Evolutionary conservation across 331 rosid species (phyloP).

Genomic region (Telfairia occidentalis): DNA sequence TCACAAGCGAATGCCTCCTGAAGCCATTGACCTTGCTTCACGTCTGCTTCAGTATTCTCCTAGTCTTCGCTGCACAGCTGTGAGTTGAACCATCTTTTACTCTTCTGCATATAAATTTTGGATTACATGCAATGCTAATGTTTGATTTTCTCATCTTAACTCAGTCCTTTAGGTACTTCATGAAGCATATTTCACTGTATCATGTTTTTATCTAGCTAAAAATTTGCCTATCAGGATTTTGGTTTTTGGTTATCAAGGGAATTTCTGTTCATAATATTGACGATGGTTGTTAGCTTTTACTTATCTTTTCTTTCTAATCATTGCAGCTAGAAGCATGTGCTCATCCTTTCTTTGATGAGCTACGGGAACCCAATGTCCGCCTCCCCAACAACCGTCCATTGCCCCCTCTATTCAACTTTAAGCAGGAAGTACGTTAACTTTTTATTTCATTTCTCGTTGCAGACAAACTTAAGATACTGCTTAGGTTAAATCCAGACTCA

Average conservation of each 20-base stretch:
- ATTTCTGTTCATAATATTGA: background rate
- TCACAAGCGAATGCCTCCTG: slow-evolving; percentile 94
- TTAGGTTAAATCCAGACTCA: background rate
- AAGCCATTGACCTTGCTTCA: slow-evolving; percentile 96
- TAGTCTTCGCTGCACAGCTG: slow-evolving; percentile 92
- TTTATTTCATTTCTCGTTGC: background rate
- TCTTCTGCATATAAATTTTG: background rate
- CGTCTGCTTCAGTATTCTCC: slow-evolving; percentile 98
- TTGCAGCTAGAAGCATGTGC: slow-evolving; percentile 88
- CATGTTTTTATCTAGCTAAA: background rate
- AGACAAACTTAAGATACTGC: background rate
- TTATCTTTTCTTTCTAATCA: background rate
- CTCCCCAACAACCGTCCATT: slow-evolving; percentile 80
- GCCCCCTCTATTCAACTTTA: slow-evolving; percentile 88
- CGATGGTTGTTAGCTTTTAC: background rate
- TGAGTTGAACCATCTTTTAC: slow-evolving; percentile 30
- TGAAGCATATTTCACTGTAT: background rate
- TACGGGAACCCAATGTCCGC: slow-evolving; percentile 77
- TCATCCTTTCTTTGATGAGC: slow-evolving; percentile 92
- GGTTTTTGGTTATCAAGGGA: background rate
- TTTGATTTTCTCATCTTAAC: background rate
- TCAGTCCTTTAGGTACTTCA: background rate
- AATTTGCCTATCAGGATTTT: background rate
- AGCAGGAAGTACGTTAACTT: slow-evolving; percentile 66
- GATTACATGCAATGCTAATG: background rate